A percentile compares a stretch with the other conserved stretches of the same genome.
Conservation (phyloP, 306 rosid species). For the Cercis canadensis region DNA sequence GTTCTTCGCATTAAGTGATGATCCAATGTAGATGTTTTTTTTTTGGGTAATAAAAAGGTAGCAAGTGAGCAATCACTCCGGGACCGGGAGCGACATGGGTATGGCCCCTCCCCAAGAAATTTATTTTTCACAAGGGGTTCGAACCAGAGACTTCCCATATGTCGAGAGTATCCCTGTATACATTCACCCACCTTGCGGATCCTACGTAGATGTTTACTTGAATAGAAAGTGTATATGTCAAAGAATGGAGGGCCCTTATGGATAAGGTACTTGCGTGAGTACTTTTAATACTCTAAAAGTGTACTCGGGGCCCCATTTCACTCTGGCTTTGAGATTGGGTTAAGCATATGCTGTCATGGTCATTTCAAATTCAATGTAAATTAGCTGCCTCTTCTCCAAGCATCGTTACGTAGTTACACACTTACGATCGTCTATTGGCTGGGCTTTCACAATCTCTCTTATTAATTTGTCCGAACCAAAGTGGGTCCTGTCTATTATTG, state of each 20-base stretch:
- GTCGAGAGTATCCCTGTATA: no score
- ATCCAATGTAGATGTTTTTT: no score
- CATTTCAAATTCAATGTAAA: no score
- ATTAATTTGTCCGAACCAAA: neutral
- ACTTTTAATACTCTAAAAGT: slow-evolving; percentile 4
- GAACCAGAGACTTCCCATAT: no score
- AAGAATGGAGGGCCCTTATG: slow-evolving; percentile 32
- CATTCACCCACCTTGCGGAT: no score
- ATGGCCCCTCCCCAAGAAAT: no score
- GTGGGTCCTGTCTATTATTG: slow-evolving; percentile 24
- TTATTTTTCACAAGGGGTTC: no score
- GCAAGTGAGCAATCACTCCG: no score
- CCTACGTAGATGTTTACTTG: slow-evolving; percentile 25
- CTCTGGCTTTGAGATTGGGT: slow-evolving; percentile 26
- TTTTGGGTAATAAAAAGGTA: no score
- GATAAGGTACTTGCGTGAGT: slow-evolving; percentile 41
- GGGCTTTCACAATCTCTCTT: slow-evolving; percentile 2
- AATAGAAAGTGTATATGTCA: slow-evolving; percentile 32
- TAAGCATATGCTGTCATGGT: slow-evolving; percentile 33
- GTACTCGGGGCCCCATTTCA: slow-evolving; percentile 31
- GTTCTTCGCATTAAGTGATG: slow-evolving; percentile 29
- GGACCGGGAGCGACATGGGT: no score
- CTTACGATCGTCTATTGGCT: slow-evolving; percentile 24
- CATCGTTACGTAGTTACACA: neutral
- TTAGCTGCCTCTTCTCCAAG: no score